Evolutionary conservation across 2,329 filamentous ascomycete species (phyloP).

Genomic region (Fusarium fracticaudum): DNA sequence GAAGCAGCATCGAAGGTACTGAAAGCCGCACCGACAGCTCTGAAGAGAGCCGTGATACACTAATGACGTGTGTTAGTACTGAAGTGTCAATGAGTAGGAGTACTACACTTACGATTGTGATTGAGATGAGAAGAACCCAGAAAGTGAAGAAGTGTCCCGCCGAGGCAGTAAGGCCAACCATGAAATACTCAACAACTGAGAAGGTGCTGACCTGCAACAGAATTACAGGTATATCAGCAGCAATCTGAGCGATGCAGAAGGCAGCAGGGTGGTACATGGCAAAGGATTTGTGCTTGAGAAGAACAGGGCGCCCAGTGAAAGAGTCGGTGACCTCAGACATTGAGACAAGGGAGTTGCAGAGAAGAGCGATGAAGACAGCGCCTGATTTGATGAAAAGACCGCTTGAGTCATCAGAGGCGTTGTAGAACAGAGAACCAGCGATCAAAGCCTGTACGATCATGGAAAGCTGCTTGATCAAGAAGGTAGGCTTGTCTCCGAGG

Average conservation of each 20-base stretch:
- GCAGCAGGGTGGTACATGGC: conserved; percentile 67
- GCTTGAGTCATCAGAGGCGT: conserved; percentile 63
- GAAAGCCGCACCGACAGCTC: conserved; percentile 65
- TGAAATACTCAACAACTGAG: conserved; percentile 69
- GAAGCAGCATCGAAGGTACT: conserved; percentile 67
- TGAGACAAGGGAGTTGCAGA: conserved; percentile 69
- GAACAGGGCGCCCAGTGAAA: conserved; percentile 67
- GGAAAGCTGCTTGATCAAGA: conserved; percentile 69
- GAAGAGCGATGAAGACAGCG: conserved; percentile 70
- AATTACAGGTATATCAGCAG: conserved; percentile 65
- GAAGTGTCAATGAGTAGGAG: fast-evolving
- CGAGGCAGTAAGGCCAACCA: conserved; percentile 63
- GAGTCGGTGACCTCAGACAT: conserved; percentile 74
- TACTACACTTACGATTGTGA: conserved; percentile 56
- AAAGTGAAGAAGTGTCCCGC: conserved; percentile 70
- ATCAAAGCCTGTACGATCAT: conserved; percentile 70
- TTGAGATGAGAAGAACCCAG: conserved; percentile 62
- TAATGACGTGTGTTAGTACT: conserved; percentile 18
- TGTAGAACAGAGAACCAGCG: conserved; percentile 74
- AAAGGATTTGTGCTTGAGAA: conserved; percentile 68
- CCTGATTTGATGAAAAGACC: conserved; percentile 73
- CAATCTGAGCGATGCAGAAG: conserved; percentile 66
- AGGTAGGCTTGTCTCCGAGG: conserved; percentile 71
- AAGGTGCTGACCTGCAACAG: conserved; percentile 68
- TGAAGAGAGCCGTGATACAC: conserved; percentile 68